These are phyloP conservation scores for Arabis alpina DNA, from an alignment of 345 rosid genomes.

Conservation along the genomic window DNA sequence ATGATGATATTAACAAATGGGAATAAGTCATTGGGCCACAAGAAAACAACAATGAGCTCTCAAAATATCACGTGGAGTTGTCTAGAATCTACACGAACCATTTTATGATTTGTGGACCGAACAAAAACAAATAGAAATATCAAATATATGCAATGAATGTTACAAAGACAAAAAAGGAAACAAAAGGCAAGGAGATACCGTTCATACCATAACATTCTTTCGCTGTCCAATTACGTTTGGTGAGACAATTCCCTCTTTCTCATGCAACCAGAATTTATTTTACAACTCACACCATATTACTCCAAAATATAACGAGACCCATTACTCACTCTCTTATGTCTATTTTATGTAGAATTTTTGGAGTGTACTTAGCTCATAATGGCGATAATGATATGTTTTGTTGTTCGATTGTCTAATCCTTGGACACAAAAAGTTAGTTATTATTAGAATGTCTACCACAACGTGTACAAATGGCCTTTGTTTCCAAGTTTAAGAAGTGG, in stretches of 20 bases:
- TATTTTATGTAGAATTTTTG: slow-evolving; percentile 27
- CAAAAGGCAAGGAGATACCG: slow-evolving; percentile 41
- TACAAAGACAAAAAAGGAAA: slow-evolving; percentile 25
- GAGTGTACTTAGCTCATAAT: slow-evolving; percentile 31
- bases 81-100: slow-evolving; percentile 34
- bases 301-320: slow-evolving; percentile 11
- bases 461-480: slow-evolving; percentile 35
- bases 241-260: slow-evolving; percentile 44
- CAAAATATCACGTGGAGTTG: slow-evolving; percentile 41
- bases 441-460: slow-evolving; percentile 28
- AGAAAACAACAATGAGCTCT: slow-evolving; percentile 26
- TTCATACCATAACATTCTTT: slow-evolving; percentile 44
- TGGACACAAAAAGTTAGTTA: slow-evolving; percentile 25
- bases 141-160: slow-evolving; percentile 29
- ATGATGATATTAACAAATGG: slow-evolving; percentile 30
- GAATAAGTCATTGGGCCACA: slow-evolving; percentile 32
- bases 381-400: slow-evolving; percentile 36
- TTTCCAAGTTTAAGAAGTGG: slow-evolving; percentile 11
- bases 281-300: slow-evolving; percentile 29
- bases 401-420: slow-evolving; percentile 33
- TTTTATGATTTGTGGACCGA: slow-evolving; percentile 34
- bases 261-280: slow-evolving; percentile 37
- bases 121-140: slow-evolving; percentile 27
- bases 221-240: slow-evolving; percentile 41
- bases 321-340: slow-evolving; percentile 8